Evolutionary conservation across 1,284 basidiomycete species (phyloP), one percentile per base, ranked within the genome.

Genomic region (Cystobasidium slooffiae): DNA sequence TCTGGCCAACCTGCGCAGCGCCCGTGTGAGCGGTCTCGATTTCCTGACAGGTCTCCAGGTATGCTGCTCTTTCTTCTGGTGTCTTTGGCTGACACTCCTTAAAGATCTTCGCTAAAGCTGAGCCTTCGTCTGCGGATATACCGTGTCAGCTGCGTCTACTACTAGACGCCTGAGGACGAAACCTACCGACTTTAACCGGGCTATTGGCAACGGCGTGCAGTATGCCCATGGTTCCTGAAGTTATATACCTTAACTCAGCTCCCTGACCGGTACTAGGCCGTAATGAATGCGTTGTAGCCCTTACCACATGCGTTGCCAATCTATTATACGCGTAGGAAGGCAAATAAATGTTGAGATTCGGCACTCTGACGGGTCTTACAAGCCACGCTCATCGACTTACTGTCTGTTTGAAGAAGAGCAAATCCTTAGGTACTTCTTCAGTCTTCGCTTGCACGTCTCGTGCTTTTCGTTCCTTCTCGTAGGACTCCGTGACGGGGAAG

Each of bases 221-320:
- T 5, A 76, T 68, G 4, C 75, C 75, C 70, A 76, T 63, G 14
- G 66, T 75, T 14, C 66, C 73, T 75, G 37, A 18, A 18, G 22
- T 1, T 12, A 12, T 6, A 59, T 65, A 51, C 24, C 10, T 8
- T 9, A 46, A 18, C 16, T 37, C 14, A 39, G 31, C n/a, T 39
- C 18, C 49, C 59, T 47, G 12, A 6, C n/a, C 18, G 9, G 31
- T 24, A 52, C 43, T 49, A 46, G 41, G 8, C n/a, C 16, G 9
- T 7, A 18, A 46, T 10, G 51, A 41, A 24, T n/a, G 31, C n/a
- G 6, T 6, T 18, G 6, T 8, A 22, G 22, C 51, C 10, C 24
- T 18, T 74, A 55, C 75, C 75, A 51, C 75, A 76, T 20, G 75
- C 75, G 59, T 76, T 76, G n/a, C 70, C 75, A 46, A 76, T 72